Evolutionary conservation across 2,329 filamentous ascomycete species (phyloP), one percentile per base, ranked within the genome.

Genomic region (Calonectria honghensis): DNA sequence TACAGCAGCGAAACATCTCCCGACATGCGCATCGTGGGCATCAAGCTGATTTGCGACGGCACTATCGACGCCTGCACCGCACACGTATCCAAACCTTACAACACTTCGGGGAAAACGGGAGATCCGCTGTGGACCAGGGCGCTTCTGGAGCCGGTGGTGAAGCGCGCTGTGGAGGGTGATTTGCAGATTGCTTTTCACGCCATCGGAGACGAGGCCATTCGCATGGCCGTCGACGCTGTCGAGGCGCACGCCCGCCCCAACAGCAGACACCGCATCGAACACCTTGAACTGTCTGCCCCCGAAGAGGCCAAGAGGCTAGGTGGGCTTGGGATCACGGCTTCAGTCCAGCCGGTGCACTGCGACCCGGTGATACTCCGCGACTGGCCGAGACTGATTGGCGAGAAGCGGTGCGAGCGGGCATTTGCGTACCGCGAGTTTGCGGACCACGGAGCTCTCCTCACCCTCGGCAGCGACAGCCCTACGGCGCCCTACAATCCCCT

Each of bases 1-100:
- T 87, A 81, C 81, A 87, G 85, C 76, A 50, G 27, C 3, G 32
- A 52, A 14, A 73, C 37, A 9, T 77, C 70, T 27, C 85, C 86
- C 0, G 82, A 86, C 64, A 77, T 85, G 65, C 88, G 88, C 16
- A 83, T 93, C n/a, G 87, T 89, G 0, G 91, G 91, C 14, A 90
- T 92, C 82, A 93, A 93, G 81, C 80, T 92, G 37, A 90, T 93
- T 61, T 89, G 88, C 78, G 91, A 93, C 77, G 91, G 91, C 18
- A 90, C 92, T n/a, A 85, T 93, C 48, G 91, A 93, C 77, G 89
- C 89, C 6, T 93, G 91, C 81, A 93, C 91, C 1, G 91, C 91
- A 0, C 88, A 87, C 0, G 83, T 93, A 6, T 83, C 85, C 13
- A 86, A 91, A 77, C 90, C 91, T 0, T 93, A 92, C 79, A 48